phyloP scores from a whole-genome alignment of 2,329 filamentous ascomycete species.

The Lachnellula suecica region DNA sequence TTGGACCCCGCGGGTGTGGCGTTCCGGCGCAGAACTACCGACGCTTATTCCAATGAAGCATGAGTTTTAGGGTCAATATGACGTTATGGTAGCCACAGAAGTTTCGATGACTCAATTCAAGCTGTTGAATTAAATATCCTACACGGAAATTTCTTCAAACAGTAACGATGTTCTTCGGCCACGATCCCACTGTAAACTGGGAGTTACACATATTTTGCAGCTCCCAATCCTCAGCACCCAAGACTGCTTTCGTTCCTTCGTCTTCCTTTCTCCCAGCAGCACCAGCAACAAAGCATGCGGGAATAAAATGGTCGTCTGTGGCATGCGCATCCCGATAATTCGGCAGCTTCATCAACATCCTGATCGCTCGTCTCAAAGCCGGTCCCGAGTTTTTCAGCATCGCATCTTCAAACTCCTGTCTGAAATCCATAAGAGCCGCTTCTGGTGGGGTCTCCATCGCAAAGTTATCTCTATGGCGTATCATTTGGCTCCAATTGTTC shows the following conservation, averaged over 20 bases:
- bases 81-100: no score
- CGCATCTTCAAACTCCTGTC: constrained; percentile 62
- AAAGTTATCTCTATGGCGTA: constrained; percentile 55
- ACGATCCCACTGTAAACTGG: constrained; percentile 23
- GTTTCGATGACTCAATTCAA: no score
- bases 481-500: constrained; percentile 64
- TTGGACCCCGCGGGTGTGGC: no score
- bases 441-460: constrained; percentile 58
- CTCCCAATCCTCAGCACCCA: constrained; percentile 65
- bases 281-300: constrained; percentile 62
- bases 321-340: constrained; percentile 64
- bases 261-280: constrained; percentile 49
- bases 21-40: no score
- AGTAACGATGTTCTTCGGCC: neutral
- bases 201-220: constrained; percentile 37
- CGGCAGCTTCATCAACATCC: constrained; percentile 67
- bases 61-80: no score
- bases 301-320: constrained; percentile 71
- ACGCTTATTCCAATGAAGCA: no score
- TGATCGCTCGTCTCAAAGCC: constrained; percentile 51
- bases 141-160: neutral
- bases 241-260: constrained; percentile 38
- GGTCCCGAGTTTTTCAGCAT: constrained; percentile 55
- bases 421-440: constrained; percentile 61
- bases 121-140: no score